Evolutionary conservation across 768 basidiomycete genomes (phyloP).

Genomic region (Trametes cubensis): DNA sequence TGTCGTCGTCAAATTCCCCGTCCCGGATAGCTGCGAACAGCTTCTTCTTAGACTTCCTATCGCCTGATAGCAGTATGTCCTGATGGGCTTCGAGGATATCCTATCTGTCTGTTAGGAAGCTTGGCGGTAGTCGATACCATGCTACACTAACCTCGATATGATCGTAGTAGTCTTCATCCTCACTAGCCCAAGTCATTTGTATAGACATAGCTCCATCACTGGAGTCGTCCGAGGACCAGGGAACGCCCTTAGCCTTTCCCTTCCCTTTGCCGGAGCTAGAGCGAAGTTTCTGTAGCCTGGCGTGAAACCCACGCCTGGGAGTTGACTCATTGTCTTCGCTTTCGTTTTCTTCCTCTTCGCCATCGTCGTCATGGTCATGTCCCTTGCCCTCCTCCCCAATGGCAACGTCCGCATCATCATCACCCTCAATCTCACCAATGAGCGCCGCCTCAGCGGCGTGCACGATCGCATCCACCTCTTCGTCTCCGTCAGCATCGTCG

Average conservation of each 20-base stretch:
- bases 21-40: constrained; percentile 62
- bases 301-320: constrained; percentile 41
- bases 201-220: constrained; percentile 32
- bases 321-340: constrained; percentile 42
- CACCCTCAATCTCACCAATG: constrained; percentile 18
- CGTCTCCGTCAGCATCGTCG: constrained; percentile 19
- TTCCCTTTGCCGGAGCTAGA: constrained; percentile 24
- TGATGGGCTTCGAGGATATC: constrained; percentile 62
- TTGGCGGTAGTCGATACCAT: not conserved
- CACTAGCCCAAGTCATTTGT: constrained; percentile 46
- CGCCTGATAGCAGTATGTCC: constrained; percentile 45
- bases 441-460: constrained; percentile 27
- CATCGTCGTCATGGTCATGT: constrained; percentile 24
- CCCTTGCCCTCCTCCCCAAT: constrained; percentile 18
- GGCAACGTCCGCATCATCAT: constrained; percentile 20
- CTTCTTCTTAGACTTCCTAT: constrained; percentile 54
- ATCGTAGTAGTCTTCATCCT: constrained; percentile 60
- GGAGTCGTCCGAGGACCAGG: constrained; percentile 22
- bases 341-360: constrained; percentile 33
- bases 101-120: constrained; percentile 39
- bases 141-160: constrained; percentile 52
- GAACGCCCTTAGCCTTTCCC: constrained; percentile 39
- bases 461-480: constrained; percentile 22
- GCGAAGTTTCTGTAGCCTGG: constrained; percentile 39
- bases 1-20: constrained; percentile 48